Percentiles rank a stretch among this genome's conserved stretches.
Evolutionary conservation across 1,284 basidiomycete genomes (phyloP).

Genomic region (Ceratobasidium sp.): DNA sequence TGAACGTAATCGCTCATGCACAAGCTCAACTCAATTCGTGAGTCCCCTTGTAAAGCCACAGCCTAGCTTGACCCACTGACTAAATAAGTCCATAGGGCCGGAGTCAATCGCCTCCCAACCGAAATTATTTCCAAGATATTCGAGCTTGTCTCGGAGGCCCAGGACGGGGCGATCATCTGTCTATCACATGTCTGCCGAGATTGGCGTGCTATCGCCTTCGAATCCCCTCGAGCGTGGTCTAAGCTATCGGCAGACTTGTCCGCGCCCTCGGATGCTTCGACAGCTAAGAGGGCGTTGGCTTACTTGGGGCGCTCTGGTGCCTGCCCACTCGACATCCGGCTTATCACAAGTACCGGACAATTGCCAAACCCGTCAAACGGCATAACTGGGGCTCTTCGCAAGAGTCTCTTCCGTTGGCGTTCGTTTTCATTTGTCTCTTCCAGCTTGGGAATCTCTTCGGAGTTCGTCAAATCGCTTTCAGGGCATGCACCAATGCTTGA

Average conservation of each 20-base stretch:
- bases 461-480: conserved; percentile 34
- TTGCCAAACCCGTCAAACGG: conserved; percentile 26
- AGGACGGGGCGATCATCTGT: conserved; percentile 33
- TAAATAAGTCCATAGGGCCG: not conserved
- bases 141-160: conserved; percentile 28
- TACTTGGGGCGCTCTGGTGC: conserved; percentile 39
- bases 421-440: conserved; percentile 37
- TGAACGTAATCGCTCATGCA: conserved; percentile 4
- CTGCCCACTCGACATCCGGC: conserved; percentile 37
- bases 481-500: conserved; percentile 18
- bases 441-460: conserved; percentile 15
- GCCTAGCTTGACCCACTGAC: not conserved
- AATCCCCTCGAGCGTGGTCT: conserved; percentile 40
- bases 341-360: conserved; percentile 22
- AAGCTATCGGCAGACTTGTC: conserved; percentile 33
- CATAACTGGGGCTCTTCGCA: conserved; percentile 5
- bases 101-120: conserved; percentile 37
- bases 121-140: conserved; percentile 36
- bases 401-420: conserved; percentile 36
- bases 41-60: conserved; percentile 1
- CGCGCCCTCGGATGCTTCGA: conserved; percentile 8
- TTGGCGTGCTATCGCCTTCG: conserved; percentile 30
- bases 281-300: conserved; percentile 21
- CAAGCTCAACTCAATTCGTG: conserved; percentile 13
- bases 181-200: conserved; percentile 40